Conservation (phyloP, 352 stramenopile genomes). For the Phytophthora aleatoria region DNA sequence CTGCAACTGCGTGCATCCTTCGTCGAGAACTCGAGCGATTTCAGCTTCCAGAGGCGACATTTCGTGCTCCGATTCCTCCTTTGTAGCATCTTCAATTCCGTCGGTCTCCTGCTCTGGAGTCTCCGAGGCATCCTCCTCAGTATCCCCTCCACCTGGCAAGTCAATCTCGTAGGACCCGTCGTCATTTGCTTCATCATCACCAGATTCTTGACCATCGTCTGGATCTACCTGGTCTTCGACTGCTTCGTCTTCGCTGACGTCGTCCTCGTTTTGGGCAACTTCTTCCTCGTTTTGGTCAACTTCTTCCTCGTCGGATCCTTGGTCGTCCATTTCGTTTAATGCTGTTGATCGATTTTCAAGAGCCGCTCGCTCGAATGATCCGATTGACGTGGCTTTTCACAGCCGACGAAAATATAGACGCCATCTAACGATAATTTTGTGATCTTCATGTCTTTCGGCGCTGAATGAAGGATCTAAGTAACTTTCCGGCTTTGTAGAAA, state of each 20-base stretch:
- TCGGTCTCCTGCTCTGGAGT: not conserved
- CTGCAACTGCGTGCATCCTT: slow-evolving; percentile 17
- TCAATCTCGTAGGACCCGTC: slow-evolving; percentile 24
- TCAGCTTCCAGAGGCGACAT: slow-evolving; percentile 20
- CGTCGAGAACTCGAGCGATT: slow-evolving; percentile 32
- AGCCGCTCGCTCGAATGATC: not conserved
- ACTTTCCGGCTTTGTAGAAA: too few relatives aligned
- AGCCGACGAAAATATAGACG: not conserved
- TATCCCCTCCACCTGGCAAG: slow-evolving; percentile 4
- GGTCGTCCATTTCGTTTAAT: slow-evolving; percentile 13
- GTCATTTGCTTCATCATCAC: slow-evolving; percentile 10
- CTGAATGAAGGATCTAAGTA: too few relatives aligned
- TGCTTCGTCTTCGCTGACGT: slow-evolving; percentile 10
- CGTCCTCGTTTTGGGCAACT: slow-evolving; percentile 1
- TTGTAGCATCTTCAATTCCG: not conserved
- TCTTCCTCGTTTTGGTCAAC: not conserved
- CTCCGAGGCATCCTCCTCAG: not conserved
- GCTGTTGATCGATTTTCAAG: slow-evolving; percentile 1
- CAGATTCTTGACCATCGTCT: slow-evolving; percentile 1
- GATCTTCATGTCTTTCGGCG: too few relatives aligned
- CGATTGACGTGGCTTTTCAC: not conserved
- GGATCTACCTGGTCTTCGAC: not conserved
- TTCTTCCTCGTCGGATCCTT: slow-evolving; percentile 6
- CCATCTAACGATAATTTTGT: too few relatives aligned
- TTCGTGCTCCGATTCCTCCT: slow-evolving; percentile 12